Evolutionary conservation across 768 basidiomycete genomes (phyloP), one percentile per base, ranked within the genome.

Genomic region (Sistotremastrum suecicum): DNA sequence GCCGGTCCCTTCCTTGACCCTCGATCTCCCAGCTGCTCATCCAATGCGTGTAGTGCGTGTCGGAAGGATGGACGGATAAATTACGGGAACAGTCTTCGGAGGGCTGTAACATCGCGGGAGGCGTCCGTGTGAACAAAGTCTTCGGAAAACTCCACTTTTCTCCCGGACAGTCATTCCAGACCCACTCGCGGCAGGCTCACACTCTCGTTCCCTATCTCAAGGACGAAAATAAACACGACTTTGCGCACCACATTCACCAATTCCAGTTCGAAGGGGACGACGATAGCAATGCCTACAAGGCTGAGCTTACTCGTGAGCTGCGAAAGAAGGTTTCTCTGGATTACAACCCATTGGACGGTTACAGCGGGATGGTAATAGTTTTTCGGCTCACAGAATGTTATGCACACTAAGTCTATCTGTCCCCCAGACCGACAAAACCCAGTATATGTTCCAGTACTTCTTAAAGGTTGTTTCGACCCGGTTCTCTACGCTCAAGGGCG

Each of bases 391-490:
- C 50, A 12, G 40, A 30, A 32, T 37, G 32, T 37, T 37, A 39
- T 48, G 35, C 39, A 52, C 12, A 56, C 40, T 20, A 11, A 1
- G 5, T 32, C 7, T 35, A 3, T 32, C 32, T 33, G 12, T 9
- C 20, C 28, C 30, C 1, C 48, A 86, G 82, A 90, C 89, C 1
- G 66, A 63, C 52, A 83, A 84, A 57, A 63, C 80, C 29, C 75
- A 89, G 53, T 94, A 88, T 61, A 91, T 95, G 89, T 95, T 90
- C 75, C 90, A 98, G 59, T 94, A 98, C 64, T 98, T 97, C 78
- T 71, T 99, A 57, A 99, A 99, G 64, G 94, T 99, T 39, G 95
- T 99, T 37, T 89, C 90, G 5, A 99, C 94, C 2, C 83, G 84
- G 58, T 97, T 95, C 67, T 74, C 77, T 50, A 84, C 80, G n/a